phyloP scores from a whole-genome alignment of 768 basidiomycete species.

The Crassisporium funariophilum region DNA sequence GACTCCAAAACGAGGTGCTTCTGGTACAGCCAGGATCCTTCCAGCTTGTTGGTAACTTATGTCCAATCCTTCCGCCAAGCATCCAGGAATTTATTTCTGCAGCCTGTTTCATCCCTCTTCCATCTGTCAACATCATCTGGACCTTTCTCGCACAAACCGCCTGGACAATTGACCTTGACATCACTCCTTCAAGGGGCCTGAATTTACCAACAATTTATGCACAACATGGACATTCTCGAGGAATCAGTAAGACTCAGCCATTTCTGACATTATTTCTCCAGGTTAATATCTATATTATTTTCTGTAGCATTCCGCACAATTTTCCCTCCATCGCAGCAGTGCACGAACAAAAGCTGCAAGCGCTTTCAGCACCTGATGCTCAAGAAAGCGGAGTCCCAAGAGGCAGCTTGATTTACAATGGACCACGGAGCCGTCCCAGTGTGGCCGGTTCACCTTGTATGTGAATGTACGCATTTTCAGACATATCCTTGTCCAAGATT shows the following conservation, averaged over 20 bases:
- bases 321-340: neutral
- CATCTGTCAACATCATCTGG: neutral
- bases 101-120: neutral
- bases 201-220: neutral
- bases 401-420: neutral
- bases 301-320: neutral
- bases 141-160: neutral
- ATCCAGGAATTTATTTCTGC: neutral
- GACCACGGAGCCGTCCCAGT: neutral
- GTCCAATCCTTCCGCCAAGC: neutral
- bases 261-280: neutral
- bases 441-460: neutral
- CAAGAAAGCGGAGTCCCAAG: neutral
- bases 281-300: neutral
- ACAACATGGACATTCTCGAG: neutral
- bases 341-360: conserved; percentile 1
- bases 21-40: neutral
- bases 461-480: neutral
- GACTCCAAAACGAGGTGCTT: neutral
- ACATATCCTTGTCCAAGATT: neutral
- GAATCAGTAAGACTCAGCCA: neutral
- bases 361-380: neutral
- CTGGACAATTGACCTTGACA: neutral
- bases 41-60: neutral
- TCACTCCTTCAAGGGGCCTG: neutral